Evolutionary conservation across 257 asterid species (phyloP).

Genomic region (Striga asiatica): DNA sequence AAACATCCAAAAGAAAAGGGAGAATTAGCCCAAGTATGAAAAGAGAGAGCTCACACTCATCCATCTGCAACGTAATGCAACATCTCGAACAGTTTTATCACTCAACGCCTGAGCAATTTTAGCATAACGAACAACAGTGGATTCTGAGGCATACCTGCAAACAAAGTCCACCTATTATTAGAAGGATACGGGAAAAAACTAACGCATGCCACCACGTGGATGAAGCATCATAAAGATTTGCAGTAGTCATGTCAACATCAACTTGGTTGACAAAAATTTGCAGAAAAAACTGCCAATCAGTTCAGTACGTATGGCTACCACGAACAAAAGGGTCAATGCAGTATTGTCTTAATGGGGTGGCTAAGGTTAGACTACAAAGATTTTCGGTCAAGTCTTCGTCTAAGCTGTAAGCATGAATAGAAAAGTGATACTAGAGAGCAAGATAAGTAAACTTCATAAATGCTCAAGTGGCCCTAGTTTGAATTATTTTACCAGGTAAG

Average conservation of each 20-base stretch:
- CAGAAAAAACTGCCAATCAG: too few species aligned
- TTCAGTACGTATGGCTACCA: too few species aligned
- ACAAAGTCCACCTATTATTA: conserved; percentile 10
- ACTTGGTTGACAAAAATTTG: too few species aligned
- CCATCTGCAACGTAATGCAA: conserved; percentile 91
- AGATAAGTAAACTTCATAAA: not conserved
- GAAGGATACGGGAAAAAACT: not conserved
- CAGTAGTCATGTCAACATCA: too few species aligned
- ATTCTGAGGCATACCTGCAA: conserved; percentile 65
- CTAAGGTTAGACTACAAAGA: not conserved
- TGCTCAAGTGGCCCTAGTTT: not conserved
- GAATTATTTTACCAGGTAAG: too few species aligned
- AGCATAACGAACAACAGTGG: conserved; percentile 46
- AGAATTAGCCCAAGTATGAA: not conserved
- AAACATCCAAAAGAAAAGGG: not conserved
- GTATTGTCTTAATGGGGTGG: not conserved
- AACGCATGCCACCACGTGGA: not conserved
- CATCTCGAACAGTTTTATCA: conserved; percentile 93
- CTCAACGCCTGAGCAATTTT: conserved; percentile 58
- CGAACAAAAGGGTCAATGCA: not conserved
- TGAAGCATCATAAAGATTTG: not conserved
- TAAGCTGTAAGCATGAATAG: not conserved
- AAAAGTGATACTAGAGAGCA: not conserved
- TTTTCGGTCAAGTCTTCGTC: not conserved
- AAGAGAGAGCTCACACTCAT: conserved; percentile 57